A percentile compares a stretch with the other conserved stretches of the same genome.
These are phyloP conservation scores for Cercophora sp. DNA, from an alignment of 495 filamentous ascomycete species.

Conservation along the genomic window DNA sequence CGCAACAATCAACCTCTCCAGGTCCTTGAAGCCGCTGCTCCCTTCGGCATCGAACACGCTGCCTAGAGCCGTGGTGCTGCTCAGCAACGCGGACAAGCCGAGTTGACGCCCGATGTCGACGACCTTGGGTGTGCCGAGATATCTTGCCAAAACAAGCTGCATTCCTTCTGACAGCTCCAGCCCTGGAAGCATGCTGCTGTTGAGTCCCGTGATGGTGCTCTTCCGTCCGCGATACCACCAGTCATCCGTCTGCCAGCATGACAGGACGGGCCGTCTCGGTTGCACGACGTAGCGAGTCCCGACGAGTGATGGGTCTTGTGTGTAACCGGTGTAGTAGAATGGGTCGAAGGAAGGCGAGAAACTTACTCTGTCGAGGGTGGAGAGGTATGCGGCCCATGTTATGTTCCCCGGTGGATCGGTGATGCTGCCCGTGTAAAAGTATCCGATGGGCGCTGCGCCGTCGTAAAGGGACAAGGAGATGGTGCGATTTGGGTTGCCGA, in stretches of 20 bases:
- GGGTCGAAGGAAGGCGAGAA: constrained; percentile 29
- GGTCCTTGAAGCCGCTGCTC: constrained; percentile 27
- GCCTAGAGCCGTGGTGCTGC: constrained; percentile 21
- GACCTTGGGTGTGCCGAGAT: constrained; percentile 24
- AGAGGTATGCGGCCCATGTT: constrained; percentile 28
- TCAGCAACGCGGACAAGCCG: constrained; percentile 26
- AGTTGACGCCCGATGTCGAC: constrained; percentile 22
- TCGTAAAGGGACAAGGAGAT: constrained; percentile 13
- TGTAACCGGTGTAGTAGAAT: constrained; percentile 9
- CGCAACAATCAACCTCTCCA: constrained; percentile 28
- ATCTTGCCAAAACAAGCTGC: constrained; percentile 13
- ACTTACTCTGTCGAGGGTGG: constrained; percentile 28
- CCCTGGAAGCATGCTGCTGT: constrained; percentile 14
- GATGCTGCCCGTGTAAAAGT: constrained; percentile 6
- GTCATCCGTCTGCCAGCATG: constrained; percentile 32
- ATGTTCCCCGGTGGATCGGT: constrained; percentile 19
- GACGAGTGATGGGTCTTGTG: background rate
- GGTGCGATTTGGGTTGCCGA: background rate
- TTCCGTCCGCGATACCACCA: constrained; percentile 26
- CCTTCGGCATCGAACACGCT: constrained; percentile 27
- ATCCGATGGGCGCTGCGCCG: constrained; percentile 11
- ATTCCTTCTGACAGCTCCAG: constrained; percentile 17
- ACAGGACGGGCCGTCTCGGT: constrained; percentile 25
- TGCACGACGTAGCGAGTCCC: constrained; percentile 17
- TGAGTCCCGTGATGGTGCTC: constrained; percentile 18